Evolutionary conservation across 768 basidiomycete genomes (phyloP).

Genomic region (Suillus discolor): DNA sequence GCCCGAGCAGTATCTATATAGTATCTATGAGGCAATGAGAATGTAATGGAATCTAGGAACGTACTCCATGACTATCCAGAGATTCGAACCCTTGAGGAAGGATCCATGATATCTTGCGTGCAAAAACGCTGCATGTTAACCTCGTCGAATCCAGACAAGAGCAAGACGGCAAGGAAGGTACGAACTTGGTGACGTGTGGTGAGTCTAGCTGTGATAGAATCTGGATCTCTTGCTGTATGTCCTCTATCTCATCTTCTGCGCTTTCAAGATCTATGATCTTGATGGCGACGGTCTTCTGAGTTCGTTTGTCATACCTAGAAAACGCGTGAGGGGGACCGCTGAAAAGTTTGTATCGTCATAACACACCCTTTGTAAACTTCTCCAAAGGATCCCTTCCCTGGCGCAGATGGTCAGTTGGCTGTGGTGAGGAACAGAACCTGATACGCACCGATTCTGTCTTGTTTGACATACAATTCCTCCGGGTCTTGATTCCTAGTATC

Average conservation of each 20-base stretch:
- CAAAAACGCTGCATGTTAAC: slow-evolving; percentile 33
- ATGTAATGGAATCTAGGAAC: slow-evolving; percentile 27
- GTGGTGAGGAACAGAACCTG: slow-evolving; percentile 14
- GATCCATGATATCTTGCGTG: slow-evolving; percentile 87
- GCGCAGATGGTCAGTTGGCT: slow-evolving; percentile 20
- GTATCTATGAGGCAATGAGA: slow-evolving; percentile 13
- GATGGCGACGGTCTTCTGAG: slow-evolving; percentile 96
- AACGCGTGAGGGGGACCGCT: slow-evolving; percentile 9
- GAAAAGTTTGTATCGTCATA: not conserved
- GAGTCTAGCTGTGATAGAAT: slow-evolving; percentile 97
- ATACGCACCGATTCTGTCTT: slow-evolving; percentile 89
- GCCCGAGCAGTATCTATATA: slow-evolving; percentile 87
- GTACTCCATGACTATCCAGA: slow-evolving; percentile 99
- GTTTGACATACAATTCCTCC: slow-evolving; percentile 95
- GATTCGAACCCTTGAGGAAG: slow-evolving; percentile 90
- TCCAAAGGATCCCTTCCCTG: slow-evolving; percentile 98
- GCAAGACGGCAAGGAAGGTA: slow-evolving; percentile 27
- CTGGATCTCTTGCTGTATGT: slow-evolving; percentile 98
- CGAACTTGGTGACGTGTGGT: slow-evolving; percentile 92
- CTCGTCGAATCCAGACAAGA: slow-evolving; percentile 31
- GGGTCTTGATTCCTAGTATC: slow-evolving; percentile 82
- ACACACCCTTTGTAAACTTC: slow-evolving; percentile 98
- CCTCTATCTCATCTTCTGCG: slow-evolving; percentile 99
- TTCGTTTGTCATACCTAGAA: slow-evolving; percentile 88
- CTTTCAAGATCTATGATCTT: slow-evolving; percentile 99